A percentile compares a stretch with the other conserved stretches of the same genome.
Conservation (phyloP, 768 basidiomycete species). For the Termitomyces sp. region DNA sequence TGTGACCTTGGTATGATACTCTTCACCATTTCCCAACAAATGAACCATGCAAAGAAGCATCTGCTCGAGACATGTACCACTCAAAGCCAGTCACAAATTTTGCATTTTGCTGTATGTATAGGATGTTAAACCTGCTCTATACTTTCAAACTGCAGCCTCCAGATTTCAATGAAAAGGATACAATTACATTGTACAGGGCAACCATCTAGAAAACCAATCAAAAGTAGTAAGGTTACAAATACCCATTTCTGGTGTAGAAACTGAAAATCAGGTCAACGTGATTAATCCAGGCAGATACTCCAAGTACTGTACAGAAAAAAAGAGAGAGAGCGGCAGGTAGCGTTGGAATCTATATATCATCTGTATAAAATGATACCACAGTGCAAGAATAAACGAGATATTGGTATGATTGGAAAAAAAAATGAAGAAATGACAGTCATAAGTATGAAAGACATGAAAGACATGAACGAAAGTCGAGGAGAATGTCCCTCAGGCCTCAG, state of each 20-base stretch:
- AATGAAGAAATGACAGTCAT: neutral
- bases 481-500: neutral
- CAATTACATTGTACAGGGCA: neutral
- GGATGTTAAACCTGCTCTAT: neutral
- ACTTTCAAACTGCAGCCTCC: neutral
- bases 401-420: neutral
- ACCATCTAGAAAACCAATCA: neutral
- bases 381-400: neutral
- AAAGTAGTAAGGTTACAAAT: neutral
- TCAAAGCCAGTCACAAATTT: neutral
- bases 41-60: no score
- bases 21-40: neutral
- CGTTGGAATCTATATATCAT: neutral
- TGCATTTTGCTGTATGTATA: neutral
- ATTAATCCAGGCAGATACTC: neutral
- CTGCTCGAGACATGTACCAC: neutral
- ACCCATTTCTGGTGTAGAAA: neutral
- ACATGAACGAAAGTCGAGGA: neutral
- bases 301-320: neutral
- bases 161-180: neutral
- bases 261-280: neutral
- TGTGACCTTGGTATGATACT: neutral
- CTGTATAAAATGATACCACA: neutral
- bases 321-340: neutral
- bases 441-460: neutral